Percentiles rank a stretch among this genome's conserved stretches.
phyloP scores from a whole-genome alignment of 441 rosid species.

The Kokia cookei region DNA sequence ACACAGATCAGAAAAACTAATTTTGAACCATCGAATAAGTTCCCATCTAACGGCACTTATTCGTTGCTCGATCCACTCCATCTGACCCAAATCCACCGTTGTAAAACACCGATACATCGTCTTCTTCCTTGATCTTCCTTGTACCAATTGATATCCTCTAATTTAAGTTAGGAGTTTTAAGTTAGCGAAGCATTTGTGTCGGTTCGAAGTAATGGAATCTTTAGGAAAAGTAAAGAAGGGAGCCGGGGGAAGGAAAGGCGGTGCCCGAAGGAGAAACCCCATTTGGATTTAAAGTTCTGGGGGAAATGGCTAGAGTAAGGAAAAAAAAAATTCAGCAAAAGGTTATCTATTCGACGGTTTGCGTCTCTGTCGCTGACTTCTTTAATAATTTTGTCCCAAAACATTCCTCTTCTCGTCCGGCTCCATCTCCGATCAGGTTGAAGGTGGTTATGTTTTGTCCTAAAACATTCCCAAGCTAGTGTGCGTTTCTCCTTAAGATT shows the following conservation, averaged over 20 bases:
- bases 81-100: background rate
- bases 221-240: slow-evolving; percentile 8
- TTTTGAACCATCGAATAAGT: background rate
- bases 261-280: slow-evolving; percentile 2
- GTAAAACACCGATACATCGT: background rate
- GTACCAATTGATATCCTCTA: background rate
- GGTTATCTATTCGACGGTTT: background rate
- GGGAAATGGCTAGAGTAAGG: too few species aligned
- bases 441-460: too few species aligned
- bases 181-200: background rate
- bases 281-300: too few species aligned
- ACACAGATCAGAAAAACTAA: background rate
- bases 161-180: background rate
- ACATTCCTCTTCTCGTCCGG: background rate
- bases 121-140: background rate
- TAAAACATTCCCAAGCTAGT: slow-evolving; percentile 53
- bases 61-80: background rate
- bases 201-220: background rate
- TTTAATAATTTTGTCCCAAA: background rate
- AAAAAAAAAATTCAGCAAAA: slow-evolving; percentile 15
- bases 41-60: background rate
- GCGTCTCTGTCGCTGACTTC: background rate
- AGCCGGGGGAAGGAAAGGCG: slow-evolving; percentile 10
- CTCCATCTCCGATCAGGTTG: slow-evolving; percentile 24
- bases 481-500: slow-evolving; percentile 80